Evolutionary conservation across 2,329 filamentous ascomycete species (phyloP).

Genomic region (Talaromyces marneffei): DNA sequence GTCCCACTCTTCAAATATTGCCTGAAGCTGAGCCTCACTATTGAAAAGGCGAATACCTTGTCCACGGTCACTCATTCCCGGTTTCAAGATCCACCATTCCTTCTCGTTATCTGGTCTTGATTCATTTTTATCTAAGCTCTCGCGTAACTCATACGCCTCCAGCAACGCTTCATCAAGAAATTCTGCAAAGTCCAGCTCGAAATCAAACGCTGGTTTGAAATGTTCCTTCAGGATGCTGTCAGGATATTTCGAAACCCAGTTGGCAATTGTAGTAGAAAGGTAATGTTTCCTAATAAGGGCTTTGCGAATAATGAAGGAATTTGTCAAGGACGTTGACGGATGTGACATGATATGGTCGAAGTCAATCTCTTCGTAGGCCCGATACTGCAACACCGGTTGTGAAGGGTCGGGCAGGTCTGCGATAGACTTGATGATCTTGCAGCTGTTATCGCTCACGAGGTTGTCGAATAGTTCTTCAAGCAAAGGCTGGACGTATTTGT

Average conservation of each 20-base stretch:
- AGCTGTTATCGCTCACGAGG: conserved; percentile 51
- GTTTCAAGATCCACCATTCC: conserved; percentile 98
- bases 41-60: conserved; percentile 89
- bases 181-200: conserved; percentile 94
- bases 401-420: conserved; percentile 43
- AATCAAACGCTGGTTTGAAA: conserved; percentile 72
- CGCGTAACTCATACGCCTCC: conserved; percentile 80
- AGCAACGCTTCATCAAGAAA: conserved; percentile 90
- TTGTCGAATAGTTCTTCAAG: conserved; percentile 66
- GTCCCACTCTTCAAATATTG: conserved; percentile 91
- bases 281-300: conserved; percentile 96
- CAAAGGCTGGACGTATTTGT: conserved; percentile 82
- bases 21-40: conserved; percentile 73
- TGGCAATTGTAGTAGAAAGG: conserved; percentile 72
- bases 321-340: conserved; percentile 61
- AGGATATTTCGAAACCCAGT: conserved; percentile 82
- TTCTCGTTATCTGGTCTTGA: conserved; percentile 55
- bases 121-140: conserved; percentile 68
- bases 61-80: conserved; percentile 92
- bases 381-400: conserved; percentile 65
- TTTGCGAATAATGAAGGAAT: conserved; percentile 93
- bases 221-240: conserved; percentile 61
- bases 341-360: conserved; percentile 67
- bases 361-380: conserved; percentile 79
- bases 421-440: conserved; percentile 51